Evolutionary conservation across 1,284 basidiomycete species (phyloP), one percentile per base, ranked within the genome.

Genomic region (Stereum hirsutum): DNA sequence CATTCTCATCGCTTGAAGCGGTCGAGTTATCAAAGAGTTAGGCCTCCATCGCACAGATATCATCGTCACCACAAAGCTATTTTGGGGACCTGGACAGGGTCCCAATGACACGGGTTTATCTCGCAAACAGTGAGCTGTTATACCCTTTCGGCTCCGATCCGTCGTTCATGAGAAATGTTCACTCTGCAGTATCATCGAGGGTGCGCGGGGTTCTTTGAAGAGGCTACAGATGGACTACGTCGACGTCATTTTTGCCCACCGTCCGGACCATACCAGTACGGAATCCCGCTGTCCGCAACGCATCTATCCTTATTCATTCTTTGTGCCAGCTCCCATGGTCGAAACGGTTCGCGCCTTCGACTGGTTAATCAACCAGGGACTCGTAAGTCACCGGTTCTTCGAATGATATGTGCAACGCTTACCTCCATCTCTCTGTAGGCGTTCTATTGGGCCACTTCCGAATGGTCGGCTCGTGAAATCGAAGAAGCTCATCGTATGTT

Each of bases 211-310:
- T 37, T 75, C 70, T 23, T 69, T 92, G 24, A 68, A 77, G 54
- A 78, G 88, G 24, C 73, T 90, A 5, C 74, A 78, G 39, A 63
- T 89, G 51, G 78, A 83, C 55, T 92, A 92, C 55, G 85, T 88
- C 37, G 84, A 88, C 56, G 70, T 88, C 26, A 65, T 83, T 34
- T 83, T 85, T 46, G 78, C 71, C 6, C 79, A 82, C 51, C 72
- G 78, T 39, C 69, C 72, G 19, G 78, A 81, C 55, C 58, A 54
- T 30, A 66, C 63, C 14, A 70, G 74, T 70, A 41, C 68, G 45
- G n/a, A n/a, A n/a, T n/a, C n/a, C n/a, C n/a, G n/a, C n/a, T n/a
- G n/a, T n/a, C n/a, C n/a, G n/a, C 28, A 30, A 20, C 21, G 15
- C 21, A 1, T 35, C 21, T 35, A n/a, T n/a, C 5, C 28, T 35